Percentiles rank a stretch among this genome's conserved stretches.
Conservation (phyloP, 208 protist genomes). For the Wallacemonas collosoma region DNA sequence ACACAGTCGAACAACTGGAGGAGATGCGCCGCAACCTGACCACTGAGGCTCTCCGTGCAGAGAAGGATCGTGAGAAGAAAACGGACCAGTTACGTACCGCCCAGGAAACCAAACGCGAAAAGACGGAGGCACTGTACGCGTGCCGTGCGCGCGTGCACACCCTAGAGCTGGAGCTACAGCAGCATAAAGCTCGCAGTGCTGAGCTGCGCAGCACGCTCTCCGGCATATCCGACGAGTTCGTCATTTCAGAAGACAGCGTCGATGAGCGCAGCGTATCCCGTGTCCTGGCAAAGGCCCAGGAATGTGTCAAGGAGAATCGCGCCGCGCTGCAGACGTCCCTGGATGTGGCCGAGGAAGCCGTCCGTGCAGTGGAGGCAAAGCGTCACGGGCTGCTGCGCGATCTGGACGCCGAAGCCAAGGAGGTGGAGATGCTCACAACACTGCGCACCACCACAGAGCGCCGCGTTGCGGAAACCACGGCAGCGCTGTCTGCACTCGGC, state of each 20-base stretch:
- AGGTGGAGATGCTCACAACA: constrained; percentile 50
- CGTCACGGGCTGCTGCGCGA: constrained; percentile 30
- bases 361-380: constrained; percentile 32
- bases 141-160: constrained; percentile 40
- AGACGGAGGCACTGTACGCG: constrained; percentile 45
- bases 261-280: constrained; percentile 44
- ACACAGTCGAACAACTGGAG: constrained; percentile 57
- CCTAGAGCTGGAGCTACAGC: constrained; percentile 52
- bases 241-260: constrained; percentile 44
- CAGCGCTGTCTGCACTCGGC: constrained; percentile 22
- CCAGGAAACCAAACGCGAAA: constrained; percentile 21
- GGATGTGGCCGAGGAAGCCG: constrained; percentile 15
- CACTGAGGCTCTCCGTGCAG: constrained; percentile 33
- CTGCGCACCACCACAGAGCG: constrained; percentile 19
- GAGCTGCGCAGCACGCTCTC: constrained; percentile 38
- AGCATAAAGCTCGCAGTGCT: constrained; percentile 42
- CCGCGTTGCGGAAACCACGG: constrained; percentile 26
- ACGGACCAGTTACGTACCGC: constrained; percentile 31
- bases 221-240: constrained; percentile 31
- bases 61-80: constrained; percentile 32
- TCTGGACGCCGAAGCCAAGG: constrained; percentile 57
- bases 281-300: constrained; percentile 28
- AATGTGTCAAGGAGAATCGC: constrained; percentile 19
- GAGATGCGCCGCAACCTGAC: constrained; percentile 42
- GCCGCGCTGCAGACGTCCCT: constrained; percentile 15